Conservation (phyloP, 345 rosid species). For the Linum lewisii region DNA sequence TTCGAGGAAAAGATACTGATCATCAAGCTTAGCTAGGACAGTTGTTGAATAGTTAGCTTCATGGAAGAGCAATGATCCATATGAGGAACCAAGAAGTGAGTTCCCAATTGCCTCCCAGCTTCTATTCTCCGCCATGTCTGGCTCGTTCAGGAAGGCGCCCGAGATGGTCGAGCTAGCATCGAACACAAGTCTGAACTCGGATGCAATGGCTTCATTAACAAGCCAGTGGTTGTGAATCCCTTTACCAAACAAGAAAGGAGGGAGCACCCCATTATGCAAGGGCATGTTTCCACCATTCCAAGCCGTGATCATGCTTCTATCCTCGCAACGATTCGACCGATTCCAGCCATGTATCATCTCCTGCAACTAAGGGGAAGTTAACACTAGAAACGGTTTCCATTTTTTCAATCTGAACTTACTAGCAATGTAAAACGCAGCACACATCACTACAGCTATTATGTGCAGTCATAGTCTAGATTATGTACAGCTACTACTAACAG, state of each 20-base stretch:
- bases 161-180: conserved; percentile 71
- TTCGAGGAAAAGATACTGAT: conserved; percentile 34
- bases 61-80: conserved; percentile 50
- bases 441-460: too few relatives aligned
- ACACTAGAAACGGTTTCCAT: conserved; percentile 12
- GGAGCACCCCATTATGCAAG: conserved; percentile 62
- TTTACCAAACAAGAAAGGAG: conserved; percentile 72
- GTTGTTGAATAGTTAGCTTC: conserved; percentile 26
- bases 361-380: conserved; percentile 50
- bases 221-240: conserved; percentile 62
- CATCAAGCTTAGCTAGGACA: conserved; percentile 37
- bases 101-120: conserved; percentile 73
- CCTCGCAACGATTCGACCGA: conserved; percentile 30
- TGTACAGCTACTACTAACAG: too few relatives aligned
- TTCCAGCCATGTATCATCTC: conserved; percentile 38
- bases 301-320: conserved; percentile 46
- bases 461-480: too few relatives aligned
- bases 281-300: conserved; percentile 60
- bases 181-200: conserved; percentile 57
- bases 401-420: conserved; percentile 17
- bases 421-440: too few relatives aligned
- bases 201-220: conserved; percentile 52
- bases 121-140: conserved; percentile 23
- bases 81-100: conserved; percentile 53
- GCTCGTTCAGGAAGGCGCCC: conserved; percentile 30